A percentile compares a stretch with the other conserved stretches of the same genome.
phyloP scores from a whole-genome alignment of 2,329 filamentous ascomycete species.

The Neurospora crassa region DNA sequence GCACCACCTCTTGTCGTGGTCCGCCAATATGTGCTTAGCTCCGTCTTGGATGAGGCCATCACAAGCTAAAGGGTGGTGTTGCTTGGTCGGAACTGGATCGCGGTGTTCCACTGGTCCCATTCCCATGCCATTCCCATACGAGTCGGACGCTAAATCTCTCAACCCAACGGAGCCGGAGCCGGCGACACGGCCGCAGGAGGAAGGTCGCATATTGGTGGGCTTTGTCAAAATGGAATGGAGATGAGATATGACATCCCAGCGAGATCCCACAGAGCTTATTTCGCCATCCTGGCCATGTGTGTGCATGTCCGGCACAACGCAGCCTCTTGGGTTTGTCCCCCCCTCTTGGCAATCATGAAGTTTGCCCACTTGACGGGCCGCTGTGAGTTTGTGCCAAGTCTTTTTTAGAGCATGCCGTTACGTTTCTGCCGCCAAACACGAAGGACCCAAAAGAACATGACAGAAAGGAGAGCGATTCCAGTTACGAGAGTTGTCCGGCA shows the following conservation, averaged over 20 bases:
- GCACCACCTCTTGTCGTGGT: background rate
- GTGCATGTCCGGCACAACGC: background rate
- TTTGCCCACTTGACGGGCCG: background rate
- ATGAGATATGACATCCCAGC: background rate
- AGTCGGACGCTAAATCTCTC: background rate
- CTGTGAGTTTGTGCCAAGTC: background rate
- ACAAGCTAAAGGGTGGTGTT: background rate
- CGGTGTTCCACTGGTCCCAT: background rate
- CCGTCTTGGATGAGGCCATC: background rate
- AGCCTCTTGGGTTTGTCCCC: background rate
- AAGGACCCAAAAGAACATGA: background rate
- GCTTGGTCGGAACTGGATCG: background rate
- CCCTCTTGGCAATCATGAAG: background rate
- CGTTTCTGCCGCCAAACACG: background rate
- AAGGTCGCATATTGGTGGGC: background rate
- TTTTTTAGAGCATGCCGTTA: background rate
- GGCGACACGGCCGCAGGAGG: background rate
- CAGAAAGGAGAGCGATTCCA: background rate
- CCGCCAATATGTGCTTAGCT: background rate
- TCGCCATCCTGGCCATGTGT: background rate
- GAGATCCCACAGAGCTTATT: background rate
- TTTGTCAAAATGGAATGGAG: background rate
- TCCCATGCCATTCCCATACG: background rate
- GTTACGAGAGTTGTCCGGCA: background rate
- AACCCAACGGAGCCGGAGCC: background rate